Evolutionary conservation across 352 stramenopile species (phyloP), one percentile per base, ranked within the genome.

Genomic region (Albugo laibachii): DNA sequence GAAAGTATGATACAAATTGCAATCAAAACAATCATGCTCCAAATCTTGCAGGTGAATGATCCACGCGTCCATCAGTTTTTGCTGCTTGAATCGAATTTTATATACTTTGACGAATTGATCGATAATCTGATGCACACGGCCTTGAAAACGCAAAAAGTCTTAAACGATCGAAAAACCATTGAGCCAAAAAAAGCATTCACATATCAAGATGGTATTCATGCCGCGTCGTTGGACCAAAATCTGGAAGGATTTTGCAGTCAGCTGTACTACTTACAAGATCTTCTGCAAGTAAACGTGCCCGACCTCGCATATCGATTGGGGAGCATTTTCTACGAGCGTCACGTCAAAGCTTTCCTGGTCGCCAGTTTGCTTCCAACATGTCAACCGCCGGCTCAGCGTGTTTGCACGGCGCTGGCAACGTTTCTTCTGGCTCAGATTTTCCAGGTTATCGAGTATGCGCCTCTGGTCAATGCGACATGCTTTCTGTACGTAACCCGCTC

Each of bases 1-100:
- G 78, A 92, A 55, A 81, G 69, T 34, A 87, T 88, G 75, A 64
- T 92, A 39, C 77, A 88, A 45, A 76, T 86, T 13, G 78, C 78
- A 3, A 69, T 92, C 44, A 92, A 92, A 62, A 88, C 78, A 37
- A 66, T 92, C 39, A 80, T 79, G 52, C 65, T 92, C 36, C 88
- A 92, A 52, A 74, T 92, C 14, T 62, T 88, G 16, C 68, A 72
- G 35, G 78, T 92, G 5, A 61, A 67, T 10, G 78, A 92, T 55
- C 63, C 80, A 15, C 63, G 78, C 45, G 71, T 92, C 47, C 71
- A 74, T 15, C 58, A 61, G 6, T 92, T 92, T 43, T 63, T 92
- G 36, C 47, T 87, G 41, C 56, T 69, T 51, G 70, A 80, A 47
- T 59, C 86, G 44, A 63, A 82, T 43, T 65, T 86, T 45, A 65